Base-by-base conservation (phyloP, 2,329 filamentous ascomycete species). In the Aureobasidium zeae region DNA sequence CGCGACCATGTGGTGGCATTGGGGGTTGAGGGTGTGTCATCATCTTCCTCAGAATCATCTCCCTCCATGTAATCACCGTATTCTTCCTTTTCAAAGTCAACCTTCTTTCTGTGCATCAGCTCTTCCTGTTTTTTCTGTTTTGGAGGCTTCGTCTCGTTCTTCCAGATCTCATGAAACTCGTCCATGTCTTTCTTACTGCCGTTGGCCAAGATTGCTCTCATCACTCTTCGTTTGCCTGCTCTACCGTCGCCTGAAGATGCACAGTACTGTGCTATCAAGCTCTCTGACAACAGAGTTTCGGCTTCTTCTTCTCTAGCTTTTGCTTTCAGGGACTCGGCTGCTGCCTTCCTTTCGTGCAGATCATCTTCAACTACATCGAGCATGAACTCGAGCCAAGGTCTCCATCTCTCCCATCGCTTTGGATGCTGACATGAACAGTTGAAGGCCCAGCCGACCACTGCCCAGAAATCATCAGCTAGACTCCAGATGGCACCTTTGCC, bases 391-490 rank as follows among this genome's bases (percentile, higher is more conserved):
- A 96, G 68, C 83, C 86, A 94, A 6, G 77, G 63, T 53, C 73
- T 78, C 87, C 88, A 96, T 56, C 79, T 74, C 37, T 71, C 73
- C 89, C 91, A 96, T 15, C 89, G 74, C 29, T 74, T 71, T 1
- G 78, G 78, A 52, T 89, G 71, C 22, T 74, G 61, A 2, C 83
- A 73, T 39, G 86, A 88, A 65, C 89, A 96, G 58, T 89, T 91
- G 60, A 96, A 87, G 0, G 85, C 83, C 91, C 91, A 96, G 3
- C 89, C 91, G 0, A 91, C 73, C 0, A 85, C 76, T 30, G 79
- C 75, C 86, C 91, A 98, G 55, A 96, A 93, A 57, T 94, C 86
- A 48, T 84, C 79, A 1, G 82, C 84, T n/a, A 76, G 74, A 12
- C 66, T 67, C 77, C 84, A 94, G 2, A 95, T 50, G 21, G 82